Evolutionary conservation across 768 basidiomycete genomes (phyloP), one percentile per base, ranked within the genome.

Genomic region (Austroboletus eburneus): DNA sequence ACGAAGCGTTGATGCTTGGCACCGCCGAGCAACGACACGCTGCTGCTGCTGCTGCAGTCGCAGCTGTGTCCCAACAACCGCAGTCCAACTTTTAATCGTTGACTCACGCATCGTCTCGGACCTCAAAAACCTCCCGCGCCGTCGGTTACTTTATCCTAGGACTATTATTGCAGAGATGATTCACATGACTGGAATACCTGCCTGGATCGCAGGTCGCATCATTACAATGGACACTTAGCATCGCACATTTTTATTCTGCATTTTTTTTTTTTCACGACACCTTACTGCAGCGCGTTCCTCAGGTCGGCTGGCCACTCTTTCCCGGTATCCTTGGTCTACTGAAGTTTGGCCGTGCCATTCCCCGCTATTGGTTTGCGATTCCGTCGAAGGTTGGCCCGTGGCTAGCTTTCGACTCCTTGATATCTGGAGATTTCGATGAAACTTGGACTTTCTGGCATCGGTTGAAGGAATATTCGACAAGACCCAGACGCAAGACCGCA

Each of bases 1-100:
- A 91, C 69, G 89, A 92, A 78, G 85, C 85, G 35, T 76, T 92
- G 65, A 91, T 90, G 86, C 80, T 91, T 64, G 79, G 82, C 66
- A 85, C 85, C 48, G 85, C 86, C 36, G 83, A 85, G 67, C 86
- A 86, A 56, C 70, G 79, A 57, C 80, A 80, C 63, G 80, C 77
- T 39, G 74, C 72, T 8, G 74, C 75, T 39, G 78, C 79, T 32
- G 75, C 77, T 30, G 81, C 79, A 42, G 72, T 73, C 24, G 74
- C 78, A 40, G 77, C 78, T 46, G 75, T 78, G 64, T 76, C 57
- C 32, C 72, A 69, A 54, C 64, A 65, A 57, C 64, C 68, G 3
- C 63, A 69, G 46, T 57, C 71, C 40, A 57, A 59, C 46, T 73
- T 74, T 65, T 80, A 71, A 80, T 73, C 68, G 67, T 67, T 52